Evolutionary conservation across 441 rosid species (phyloP), one percentile per base, ranked within the genome.

Genomic region (Populus hybrid): DNA sequence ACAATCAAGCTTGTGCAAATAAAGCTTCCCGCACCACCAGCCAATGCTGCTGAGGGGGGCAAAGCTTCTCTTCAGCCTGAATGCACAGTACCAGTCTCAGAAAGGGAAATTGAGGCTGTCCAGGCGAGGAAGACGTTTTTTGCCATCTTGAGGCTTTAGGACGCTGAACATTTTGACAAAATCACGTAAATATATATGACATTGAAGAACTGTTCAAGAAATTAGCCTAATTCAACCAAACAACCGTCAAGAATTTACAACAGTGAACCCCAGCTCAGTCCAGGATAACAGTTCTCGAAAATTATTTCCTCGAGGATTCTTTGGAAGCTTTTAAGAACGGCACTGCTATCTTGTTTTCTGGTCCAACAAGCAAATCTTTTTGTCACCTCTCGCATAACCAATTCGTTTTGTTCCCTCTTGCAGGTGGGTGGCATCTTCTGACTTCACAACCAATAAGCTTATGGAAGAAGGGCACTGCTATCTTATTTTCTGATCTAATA

Each of bases 41-140:
- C 71, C 24, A 83, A 94, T 83, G 80, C 80, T 76, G 93, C 92
- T 6, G 87, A 82, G 45, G 97, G 97, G 74, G 98, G 97, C 74
- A 86, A 88, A 83, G 98, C 98, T 77, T 89, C 98, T 24, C 92
- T 92, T 76, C 93, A 91, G 90, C 96, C 98, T 1, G 89, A 88
- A 78, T 94, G 98, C 6, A 94, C 96, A 3, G 36, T 33, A 33
- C 96, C 97, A 35, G 94, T 94, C 80, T 82, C 96, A 1, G 93
- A n/a, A n/a, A n/a, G n/a, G n/a, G n/a, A n/a, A n/a, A n/a, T n/a
- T n/a, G n/a, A n/a, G n/a, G n/a, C n/a, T n/a, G n/a, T n/a, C n/a
- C n/a, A n/a, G n/a, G n/a, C n/a, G n/a, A n/a, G 85, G 45, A 20
- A 65, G 21, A 53, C 16, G 9, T 45, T 35, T 64, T 68, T 38